These are phyloP conservation scores for Parastagonospora nodorum DNA, from an alignment of 2,329 filamentous ascomycete species.

Conservation along the genomic window DNA sequence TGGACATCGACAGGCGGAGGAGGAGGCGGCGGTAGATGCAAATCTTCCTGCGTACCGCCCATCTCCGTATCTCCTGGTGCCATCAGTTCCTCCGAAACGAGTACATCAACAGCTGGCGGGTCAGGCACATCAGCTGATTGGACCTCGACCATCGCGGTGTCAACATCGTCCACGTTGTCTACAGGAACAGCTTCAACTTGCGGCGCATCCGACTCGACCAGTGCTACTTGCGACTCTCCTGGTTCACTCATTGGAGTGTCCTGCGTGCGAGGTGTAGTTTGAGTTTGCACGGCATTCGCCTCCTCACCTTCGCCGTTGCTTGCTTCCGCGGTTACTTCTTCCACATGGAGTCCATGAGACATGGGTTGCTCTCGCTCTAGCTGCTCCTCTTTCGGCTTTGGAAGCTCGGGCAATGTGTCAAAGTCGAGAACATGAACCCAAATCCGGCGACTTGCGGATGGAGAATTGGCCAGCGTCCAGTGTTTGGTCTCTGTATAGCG, in stretches of 20 bases:
- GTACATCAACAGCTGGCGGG: conserved; percentile 27
- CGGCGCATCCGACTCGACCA: not conserved
- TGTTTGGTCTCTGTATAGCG: conserved; percentile 29
- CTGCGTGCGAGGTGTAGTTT: conserved; percentile 20
- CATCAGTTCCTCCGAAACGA: conserved; percentile 18
- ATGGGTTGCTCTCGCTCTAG: not conserved
- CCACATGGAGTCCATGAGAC: not conserved
- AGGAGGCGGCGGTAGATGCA: conserved; percentile 29
- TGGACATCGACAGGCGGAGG: conserved; percentile 20
- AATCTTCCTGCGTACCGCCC: conserved; percentile 41
- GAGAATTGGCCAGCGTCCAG: conserved; percentile 31
- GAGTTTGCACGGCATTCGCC: conserved; percentile 3
- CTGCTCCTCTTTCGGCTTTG: conserved; percentile 18
- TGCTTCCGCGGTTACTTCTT: conserved; percentile 3
- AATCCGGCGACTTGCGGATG: conserved; percentile 31
- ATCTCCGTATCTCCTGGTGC: conserved; percentile 41
- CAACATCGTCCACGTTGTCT: conserved; percentile 8
- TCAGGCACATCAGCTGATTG: conserved; percentile 17
- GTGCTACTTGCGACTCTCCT: conserved; percentile 28
- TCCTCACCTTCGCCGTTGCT: conserved; percentile 4
- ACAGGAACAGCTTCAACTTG: not conserved
- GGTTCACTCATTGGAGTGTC: conserved; percentile 49
- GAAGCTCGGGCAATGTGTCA: conserved; percentile 36
- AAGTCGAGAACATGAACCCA: conserved; percentile 43
- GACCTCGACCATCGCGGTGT: conserved; percentile 34